A percentile compares a stretch with the other conserved stretches of the same genome.
Conservation (phyloP, 2,329 filamentous ascomycete genomes). For the Alternaria alternata region DNA sequence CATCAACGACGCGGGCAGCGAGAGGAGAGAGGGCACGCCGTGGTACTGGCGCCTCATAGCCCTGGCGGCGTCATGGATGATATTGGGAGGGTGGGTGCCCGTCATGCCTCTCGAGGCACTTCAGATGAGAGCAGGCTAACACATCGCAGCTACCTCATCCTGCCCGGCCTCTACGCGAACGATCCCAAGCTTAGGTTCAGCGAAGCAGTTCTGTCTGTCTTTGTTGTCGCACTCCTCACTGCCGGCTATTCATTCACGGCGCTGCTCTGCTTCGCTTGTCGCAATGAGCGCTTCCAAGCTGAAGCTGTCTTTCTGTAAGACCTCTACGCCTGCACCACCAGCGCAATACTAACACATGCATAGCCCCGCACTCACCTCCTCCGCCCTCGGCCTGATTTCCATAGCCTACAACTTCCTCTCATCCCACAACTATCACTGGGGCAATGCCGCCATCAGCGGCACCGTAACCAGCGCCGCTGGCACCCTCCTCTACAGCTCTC, state of each 20-base stretch:
- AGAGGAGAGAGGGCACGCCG: slow-evolving; percentile 36
- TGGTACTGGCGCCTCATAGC: slow-evolving; percentile 61
- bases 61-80: slow-evolving; percentile 56
- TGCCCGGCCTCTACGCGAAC: slow-evolving; percentile 57
- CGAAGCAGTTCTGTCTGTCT: slow-evolving; percentile 53
- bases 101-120: slow-evolving; percentile 1
- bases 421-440: slow-evolving; percentile 53
- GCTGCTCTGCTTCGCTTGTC: slow-evolving; percentile 58
- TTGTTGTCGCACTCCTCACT: slow-evolving; percentile 57
- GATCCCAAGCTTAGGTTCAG: slow-evolving; percentile 51
- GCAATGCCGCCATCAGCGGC: slow-evolving; percentile 54
- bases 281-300: slow-evolving; percentile 56
- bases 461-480: slow-evolving; percentile 52
- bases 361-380: slow-evolving; percentile 55
- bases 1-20: slow-evolving; percentile 33
- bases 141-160: slow-evolving; percentile 55
- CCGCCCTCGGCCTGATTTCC: slow-evolving; percentile 57
- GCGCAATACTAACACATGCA: slow-evolving; percentile 20
- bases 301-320: slow-evolving; percentile 58
- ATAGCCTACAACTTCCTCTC: slow-evolving; percentile 59
- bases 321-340: background rate
- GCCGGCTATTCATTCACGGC: slow-evolving; percentile 59
- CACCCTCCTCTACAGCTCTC: slow-evolving; percentile 52
- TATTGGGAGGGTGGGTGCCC: slow-evolving; percentile 56
- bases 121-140: slow-evolving; percentile 22